Evolutionary conservation across 1,284 basidiomycete species (phyloP), one percentile per base, ranked within the genome.

Genomic region (Austroboletus niveus): DNA sequence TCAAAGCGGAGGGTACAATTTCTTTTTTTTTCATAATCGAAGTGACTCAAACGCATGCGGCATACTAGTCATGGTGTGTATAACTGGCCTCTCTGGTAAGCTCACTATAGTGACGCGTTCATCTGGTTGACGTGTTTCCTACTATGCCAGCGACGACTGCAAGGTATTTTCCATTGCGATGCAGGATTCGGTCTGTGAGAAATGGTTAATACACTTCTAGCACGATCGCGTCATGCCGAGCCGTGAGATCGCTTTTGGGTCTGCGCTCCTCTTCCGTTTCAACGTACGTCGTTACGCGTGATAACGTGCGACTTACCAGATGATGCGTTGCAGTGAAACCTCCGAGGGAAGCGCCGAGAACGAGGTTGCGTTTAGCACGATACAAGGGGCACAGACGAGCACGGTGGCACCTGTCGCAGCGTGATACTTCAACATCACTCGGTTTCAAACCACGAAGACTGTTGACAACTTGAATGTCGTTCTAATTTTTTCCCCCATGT

Each of bases 191-290:
- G 17, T 22, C 3, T n/a, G 1, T 5, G 12, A 42, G 31, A 9
- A 32, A 15, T 40, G 9, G 41, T 44, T 45, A 15, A 22, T 8
- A 17, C 14, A 1, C 24, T 34, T 12, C 20, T 15, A 62, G 60
- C 24, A 50, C 46, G 1, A 62, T 57, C 31, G 54, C 57, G 20
- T 57, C 60, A 3, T 50, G 41, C 30, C 49, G 60, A 45, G 57
- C 30, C 1, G 60, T 59, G 35, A 60, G 55, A 17, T 47, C 43
- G 12, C 60, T 62, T 44, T 54, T 59, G 20, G 47, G 35, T 8
- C 27, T 59, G 15, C 44, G 31, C 34, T 3, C 12, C 5, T 3
- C 31, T 2, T 36, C 35, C 14, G 1, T 29, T 24, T 15, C 38
- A 30, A 42, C 42, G 59, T 58, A 12, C 4, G 2, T n/a, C 14